These are phyloP conservation scores for Pythium phragmitis DNA, from an alignment of 352 stramenopile genomes.

Conservation along the genomic window DNA sequence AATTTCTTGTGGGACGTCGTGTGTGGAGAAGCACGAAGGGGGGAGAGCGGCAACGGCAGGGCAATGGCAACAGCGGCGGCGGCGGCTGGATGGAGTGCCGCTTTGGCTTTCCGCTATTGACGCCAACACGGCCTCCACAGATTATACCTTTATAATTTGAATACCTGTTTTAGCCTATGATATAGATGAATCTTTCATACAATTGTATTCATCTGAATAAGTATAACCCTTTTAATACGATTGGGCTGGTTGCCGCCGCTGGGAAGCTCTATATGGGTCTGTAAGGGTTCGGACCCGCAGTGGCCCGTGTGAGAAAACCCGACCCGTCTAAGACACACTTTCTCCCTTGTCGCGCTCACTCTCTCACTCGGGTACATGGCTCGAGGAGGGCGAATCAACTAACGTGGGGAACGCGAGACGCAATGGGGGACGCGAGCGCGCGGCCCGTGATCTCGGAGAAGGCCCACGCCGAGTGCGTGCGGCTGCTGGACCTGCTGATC, in stretches of 20 bases:
- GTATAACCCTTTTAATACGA: background rate
- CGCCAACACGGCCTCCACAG: too few species aligned
- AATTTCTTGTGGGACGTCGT: background rate
- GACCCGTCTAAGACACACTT: slow-evolving; percentile 7
- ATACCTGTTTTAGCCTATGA: background rate
- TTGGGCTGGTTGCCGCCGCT: background rate
- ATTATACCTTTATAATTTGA: background rate
- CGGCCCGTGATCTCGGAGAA: slow-evolving; percentile 61
- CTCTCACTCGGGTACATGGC: slow-evolving; percentile 21
- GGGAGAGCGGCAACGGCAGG: background rate
- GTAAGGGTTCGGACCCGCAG: slow-evolving; percentile 2
- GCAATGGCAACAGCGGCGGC: too few species aligned
- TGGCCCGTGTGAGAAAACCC: background rate
- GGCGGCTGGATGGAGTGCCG: background rate
- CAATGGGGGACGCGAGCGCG: slow-evolving; percentile 7
- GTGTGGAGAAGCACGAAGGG: background rate
- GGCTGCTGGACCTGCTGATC: slow-evolving; percentile 73
- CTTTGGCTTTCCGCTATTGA: background rate
- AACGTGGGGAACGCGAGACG: background rate
- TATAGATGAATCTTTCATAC: too few species aligned
- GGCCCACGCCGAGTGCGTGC: slow-evolving; percentile 76
- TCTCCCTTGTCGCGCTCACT: background rate
- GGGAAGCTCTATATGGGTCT: too few species aligned
- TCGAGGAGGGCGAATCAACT: background rate
- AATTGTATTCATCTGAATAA: background rate